phyloP scores from a whole-genome alignment of 208 protist species.

The Leishmania arabica region DNA sequence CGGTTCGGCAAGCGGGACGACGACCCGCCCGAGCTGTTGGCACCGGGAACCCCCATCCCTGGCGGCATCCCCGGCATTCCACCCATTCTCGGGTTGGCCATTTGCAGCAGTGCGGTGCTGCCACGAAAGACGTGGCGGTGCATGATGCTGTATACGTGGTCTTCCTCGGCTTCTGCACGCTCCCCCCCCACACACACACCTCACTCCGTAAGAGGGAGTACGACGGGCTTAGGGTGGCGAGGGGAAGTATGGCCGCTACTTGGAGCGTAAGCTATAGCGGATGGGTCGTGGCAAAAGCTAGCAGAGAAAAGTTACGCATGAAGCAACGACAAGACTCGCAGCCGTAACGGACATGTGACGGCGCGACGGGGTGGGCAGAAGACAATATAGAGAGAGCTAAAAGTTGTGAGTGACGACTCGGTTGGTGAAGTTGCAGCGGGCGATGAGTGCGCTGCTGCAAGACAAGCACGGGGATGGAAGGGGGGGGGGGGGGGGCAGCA shows the following conservation, averaged over 20 bases:
- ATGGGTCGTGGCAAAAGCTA: neutral
- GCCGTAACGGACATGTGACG: neutral
- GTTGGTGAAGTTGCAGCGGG: neutral
- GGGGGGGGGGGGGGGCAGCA: neutral
- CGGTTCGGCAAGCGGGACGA: constrained; percentile 32
- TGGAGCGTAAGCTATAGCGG: neutral
- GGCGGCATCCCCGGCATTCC: constrained; percentile 15
- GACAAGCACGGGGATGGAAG: neutral
- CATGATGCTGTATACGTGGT: constrained; percentile 16
- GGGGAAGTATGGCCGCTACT: neutral
- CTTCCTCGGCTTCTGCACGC: neutral
- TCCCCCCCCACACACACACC: neutral
- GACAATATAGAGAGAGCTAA: neutral
- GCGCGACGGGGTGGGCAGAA: neutral
- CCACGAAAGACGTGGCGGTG: constrained; percentile 37
- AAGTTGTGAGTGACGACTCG: neutral
- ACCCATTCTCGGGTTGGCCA: constrained; percentile 27
- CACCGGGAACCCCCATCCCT: constrained; percentile 8
- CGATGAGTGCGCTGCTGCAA: neutral
- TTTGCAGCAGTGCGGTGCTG: constrained; percentile 42
- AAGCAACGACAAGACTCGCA: neutral
- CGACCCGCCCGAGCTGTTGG: neutral
- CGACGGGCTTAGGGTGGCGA: neutral
- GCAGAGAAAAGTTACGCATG: neutral
- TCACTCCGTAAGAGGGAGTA: neutral